Evolutionary conservation across 352 stramenopile genomes (phyloP), one percentile per base, ranked within the genome.

Genomic region (Aphanomyces astaci): DNA sequence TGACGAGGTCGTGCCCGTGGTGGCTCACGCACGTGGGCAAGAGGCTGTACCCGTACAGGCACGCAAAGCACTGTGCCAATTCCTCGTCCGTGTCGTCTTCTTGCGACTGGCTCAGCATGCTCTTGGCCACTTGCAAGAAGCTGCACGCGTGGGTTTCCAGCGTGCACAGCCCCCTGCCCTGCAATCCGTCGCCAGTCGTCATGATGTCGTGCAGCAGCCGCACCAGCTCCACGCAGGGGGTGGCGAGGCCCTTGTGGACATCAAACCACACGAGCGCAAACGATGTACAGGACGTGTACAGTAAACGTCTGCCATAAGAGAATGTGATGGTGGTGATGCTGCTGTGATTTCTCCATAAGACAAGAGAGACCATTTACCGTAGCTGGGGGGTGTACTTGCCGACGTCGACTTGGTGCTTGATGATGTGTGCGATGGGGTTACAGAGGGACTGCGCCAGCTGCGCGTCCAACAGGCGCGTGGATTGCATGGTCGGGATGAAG

Each of bases 21-120:
- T 59, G 45, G 33, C 15, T 77, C 78, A 0, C 75, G 75, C 63
- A 88, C 88, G 72, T 92, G 82, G 33, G 92, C 83, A 88, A 19
- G 36, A 94, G 75, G 24, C 89, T 80, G 3, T 86, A 76, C 53
- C 91, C 83, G 48, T 92, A 91, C 24, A 92, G 60, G 32, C 85
- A 94, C 40, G 77, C 75, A 36, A 85, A 92, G 64, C 80, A 88
- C 62, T 94, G 85, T 15, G 77, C 81, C 2, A 89, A 30, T 24
- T 77, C 79, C 15, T 71, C 71, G 10, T 89, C 78, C n/a, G n/a
- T n/a, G 30, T 88, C 78, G n/a, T 65, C 25, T 49, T 74, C 60
- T n/a, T 70, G 39, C 22, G 45, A 49, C 63, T 75, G 22, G 10
- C n/a, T 15, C 22, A 59, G 51, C 51, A 59, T 59, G 30, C 30